phyloP scores from a whole-genome alignment of 1,284 basidiomycete species.

The Irpex rosettiformis region DNA sequence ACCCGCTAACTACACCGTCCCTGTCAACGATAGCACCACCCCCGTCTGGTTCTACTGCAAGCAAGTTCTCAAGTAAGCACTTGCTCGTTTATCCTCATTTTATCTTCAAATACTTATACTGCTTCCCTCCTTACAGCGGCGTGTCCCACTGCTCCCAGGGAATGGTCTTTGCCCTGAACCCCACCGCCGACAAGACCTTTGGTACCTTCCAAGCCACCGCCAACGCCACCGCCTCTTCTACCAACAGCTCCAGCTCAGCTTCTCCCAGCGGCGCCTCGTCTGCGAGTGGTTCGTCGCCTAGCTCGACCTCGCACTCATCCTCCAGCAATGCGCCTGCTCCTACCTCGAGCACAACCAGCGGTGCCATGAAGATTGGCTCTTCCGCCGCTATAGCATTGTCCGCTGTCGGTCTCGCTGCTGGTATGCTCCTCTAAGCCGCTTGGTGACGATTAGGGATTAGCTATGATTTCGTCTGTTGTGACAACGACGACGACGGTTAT shows the following conservation, averaged over 20 bases:
- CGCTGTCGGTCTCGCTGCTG: conserved; percentile 1
- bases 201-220: conserved; percentile 38
- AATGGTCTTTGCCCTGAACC: conserved; percentile 53
- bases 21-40: conserved; percentile 13
- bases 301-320: too few species aligned
- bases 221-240: not conserved
- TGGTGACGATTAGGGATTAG: too few species aligned
- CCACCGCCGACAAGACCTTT: conserved; percentile 40
- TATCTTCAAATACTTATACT: not conserved
- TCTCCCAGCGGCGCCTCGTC: conserved; percentile 13
- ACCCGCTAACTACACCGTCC: conserved; percentile 26
- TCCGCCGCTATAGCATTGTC: not conserved
- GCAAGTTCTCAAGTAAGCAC: not conserved
- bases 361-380: not conserved
- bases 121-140: not conserved
- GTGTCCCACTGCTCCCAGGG: conserved; percentile 36
- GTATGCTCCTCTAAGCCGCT: not conserved
- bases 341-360: too few species aligned
- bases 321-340: conserved; percentile 10
- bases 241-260: conserved; percentile 1
- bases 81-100: not conserved
- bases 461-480: not conserved
- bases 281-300: too few species aligned
- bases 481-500: too few species aligned
- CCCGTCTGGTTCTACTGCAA: conserved; percentile 10